Base-by-base conservation (phyloP, 345 rosid genomes). In the Raphanus sativus region DNA sequence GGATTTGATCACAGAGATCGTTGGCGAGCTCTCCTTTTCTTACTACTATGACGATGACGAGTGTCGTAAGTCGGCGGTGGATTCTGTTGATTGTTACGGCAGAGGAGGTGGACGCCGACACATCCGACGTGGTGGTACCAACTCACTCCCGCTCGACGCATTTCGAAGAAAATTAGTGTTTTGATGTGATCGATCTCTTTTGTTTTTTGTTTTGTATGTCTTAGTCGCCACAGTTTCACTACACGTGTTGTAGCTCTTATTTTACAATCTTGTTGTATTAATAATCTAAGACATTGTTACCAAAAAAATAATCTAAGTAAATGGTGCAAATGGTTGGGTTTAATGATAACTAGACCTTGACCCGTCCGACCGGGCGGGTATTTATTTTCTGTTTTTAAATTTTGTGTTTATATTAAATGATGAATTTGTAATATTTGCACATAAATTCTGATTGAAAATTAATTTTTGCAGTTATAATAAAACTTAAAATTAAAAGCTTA, bases 1-100 rank as follows among this genome's bases (percentile, higher is more conserved):
- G 12, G 97, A 91, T 64, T 74, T 93, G 74, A 86, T 93, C 16
- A 87, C 89, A 9, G 98, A 93, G 81, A 72, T 78, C 15, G 86
- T 88, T 38, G 67, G 24, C 9, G 97, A 93, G 45, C 59, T 89
- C 54, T 38, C 29, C 61, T 38, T 38, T 12, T 72, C 17, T 6
- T 2, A n/a, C 61, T 48, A 21, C 34, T 30, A 4, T 16, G 10
- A 21, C 16, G 7, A 32, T 15, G 50, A 26, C 28, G 50, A 34
- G 69, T 52, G n/a, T 52, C 32, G 4, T 13, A 61, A 73, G 21
- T 3, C 69, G 9, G 3, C 68, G 56, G 70, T 15, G 9, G 68
- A 48, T 48, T 48, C 54, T 48, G 54, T 15, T 48, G 54, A 48
- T 48, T 5, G 54, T 48, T 5, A 13, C 10, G 48, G 10, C 48